These are phyloP conservation scores for Termitomyces bulborhizus DNA, from an alignment of 768 basidiomycete species.

Conservation along the genomic window DNA sequence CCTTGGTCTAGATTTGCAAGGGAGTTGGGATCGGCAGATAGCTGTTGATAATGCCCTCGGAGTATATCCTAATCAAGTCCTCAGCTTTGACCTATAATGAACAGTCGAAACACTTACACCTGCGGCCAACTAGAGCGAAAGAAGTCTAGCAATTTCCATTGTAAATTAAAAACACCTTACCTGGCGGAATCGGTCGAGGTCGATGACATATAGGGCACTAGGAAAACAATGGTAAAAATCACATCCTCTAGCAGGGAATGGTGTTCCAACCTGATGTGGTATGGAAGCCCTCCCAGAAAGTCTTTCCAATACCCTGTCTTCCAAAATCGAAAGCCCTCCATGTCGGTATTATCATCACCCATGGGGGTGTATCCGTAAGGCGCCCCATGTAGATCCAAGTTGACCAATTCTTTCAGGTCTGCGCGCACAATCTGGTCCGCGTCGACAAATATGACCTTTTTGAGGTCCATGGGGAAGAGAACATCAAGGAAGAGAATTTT, in stretches of 20 bases:
- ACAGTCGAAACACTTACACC: slow-evolving; percentile 30
- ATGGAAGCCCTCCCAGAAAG: slow-evolving; percentile 74
- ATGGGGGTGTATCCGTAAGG: slow-evolving; percentile 97
- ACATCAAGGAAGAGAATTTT: slow-evolving; percentile 99
- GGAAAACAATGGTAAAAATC: neutral
- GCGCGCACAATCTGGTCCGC: slow-evolving; percentile 96
- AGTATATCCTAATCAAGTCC: slow-evolving; percentile 61
- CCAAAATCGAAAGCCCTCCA: slow-evolving; percentile 99
- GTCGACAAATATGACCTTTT: slow-evolving; percentile 98
- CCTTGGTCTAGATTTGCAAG: slow-evolving; percentile 95
- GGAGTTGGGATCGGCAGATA: slow-evolving; percentile 93
- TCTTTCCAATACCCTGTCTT: slow-evolving; percentile 96
- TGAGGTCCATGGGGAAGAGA: slow-evolving; percentile 97
- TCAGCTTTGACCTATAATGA: neutral
- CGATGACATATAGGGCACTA: slow-evolving; percentile 94
- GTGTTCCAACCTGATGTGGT: slow-evolving; percentile 82
- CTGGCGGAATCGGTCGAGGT: slow-evolving; percentile 92
- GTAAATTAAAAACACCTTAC: slow-evolving; percentile 29
- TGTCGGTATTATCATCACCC: slow-evolving; percentile 91
- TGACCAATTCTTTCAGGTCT: slow-evolving; percentile 93
- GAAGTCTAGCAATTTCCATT: neutral
- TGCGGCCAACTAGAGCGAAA: slow-evolving; percentile 35
- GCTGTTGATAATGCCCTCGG: slow-evolving; percentile 85
- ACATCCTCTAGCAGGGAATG: neutral
- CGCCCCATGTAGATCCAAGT: slow-evolving; percentile 85